phyloP scores from a whole-genome alignment of 2,329 filamentous ascomycete species.

The Colletotrichum paranaense region DNA sequence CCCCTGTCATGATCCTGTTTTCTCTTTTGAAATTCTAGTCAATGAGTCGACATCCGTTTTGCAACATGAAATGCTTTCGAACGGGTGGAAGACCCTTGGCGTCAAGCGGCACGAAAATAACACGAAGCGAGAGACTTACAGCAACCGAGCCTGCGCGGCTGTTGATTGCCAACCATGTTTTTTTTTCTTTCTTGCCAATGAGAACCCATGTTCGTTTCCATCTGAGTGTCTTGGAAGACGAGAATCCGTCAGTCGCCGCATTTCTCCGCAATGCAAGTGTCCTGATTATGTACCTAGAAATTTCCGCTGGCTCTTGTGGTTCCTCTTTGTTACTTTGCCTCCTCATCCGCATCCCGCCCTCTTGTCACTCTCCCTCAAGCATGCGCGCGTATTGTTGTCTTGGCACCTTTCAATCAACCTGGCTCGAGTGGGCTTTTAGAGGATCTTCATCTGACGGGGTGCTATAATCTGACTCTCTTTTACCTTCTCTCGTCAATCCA shows the following conservation, averaged over 20 bases:
- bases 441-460: constrained; percentile 1
- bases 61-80: background rate
- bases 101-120: background rate
- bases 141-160: background rate
- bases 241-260: background rate
- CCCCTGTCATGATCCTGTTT: background rate
- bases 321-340: background rate
- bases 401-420: constrained; percentile 7
- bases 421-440: background rate
- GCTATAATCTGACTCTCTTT: background rate
- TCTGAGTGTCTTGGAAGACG: background rate
- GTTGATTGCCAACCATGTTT: background rate
- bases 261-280: background rate
- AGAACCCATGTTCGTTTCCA: background rate
- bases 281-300: background rate
- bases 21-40: background rate
- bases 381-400: constrained; percentile 18
- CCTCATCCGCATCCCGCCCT: too few species aligned
- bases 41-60: background rate
- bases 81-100: background rate
- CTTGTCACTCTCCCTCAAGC: background rate
- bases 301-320: background rate
- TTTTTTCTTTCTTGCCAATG: background rate
- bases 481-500: background rate
- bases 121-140: background rate